Base-by-base conservation (phyloP, 495 filamentous ascomycete genomes). In the Podospora appendiculata region DNA sequence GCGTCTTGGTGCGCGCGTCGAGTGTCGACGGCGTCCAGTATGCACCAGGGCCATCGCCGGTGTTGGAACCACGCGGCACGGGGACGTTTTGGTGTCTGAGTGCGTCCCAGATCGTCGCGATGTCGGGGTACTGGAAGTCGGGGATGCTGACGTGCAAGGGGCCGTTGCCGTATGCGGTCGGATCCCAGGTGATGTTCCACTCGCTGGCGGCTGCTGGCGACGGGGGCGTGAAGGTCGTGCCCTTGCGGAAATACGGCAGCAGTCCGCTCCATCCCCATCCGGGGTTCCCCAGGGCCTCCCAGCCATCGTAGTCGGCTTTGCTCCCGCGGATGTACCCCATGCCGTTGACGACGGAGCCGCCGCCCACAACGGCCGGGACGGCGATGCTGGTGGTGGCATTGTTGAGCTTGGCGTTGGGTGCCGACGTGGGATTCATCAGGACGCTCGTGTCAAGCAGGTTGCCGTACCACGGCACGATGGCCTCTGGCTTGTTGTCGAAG, bases 251-350 rank as follows among this genome's bases (percentile, higher is more conserved):
- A 55, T 70, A 73, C 0, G 64, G 66, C 32, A 63, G 61, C 32
- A 73, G n/a, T 2, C 58, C 54, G 0, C 81, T 62, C 79, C 80
- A 84, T 18, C 72, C 76, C 83, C 81, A 86, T 7, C 79, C 79
- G 6, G 69, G 62, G 32, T 78, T 79, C 6, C 81, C 81, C n/a
- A 81, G 74, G n/a, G 69, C 68, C 48, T 78, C 77, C 83, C 83
- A 86, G 35, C 73, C 71, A 58, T 85, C 80, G 52, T 81, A 84
- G 42, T 85, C 80, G 5, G 72, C 63, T 47, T 70, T 77, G 41
- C 74, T 79, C 0, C 81, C 82, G 19, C 80, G 75, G 38, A 70
- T 64, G 48, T 50, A 57, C 14, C 64, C 68, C 72, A 75, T 74
- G 43, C 68, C 71, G 45, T 74, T 75, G 41, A 75, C 59, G 0